These are phyloP conservation scores for Colletotrichum tropicale DNA, from an alignment of 2,329 filamentous ascomycete species.

Conservation along the genomic window DNA sequence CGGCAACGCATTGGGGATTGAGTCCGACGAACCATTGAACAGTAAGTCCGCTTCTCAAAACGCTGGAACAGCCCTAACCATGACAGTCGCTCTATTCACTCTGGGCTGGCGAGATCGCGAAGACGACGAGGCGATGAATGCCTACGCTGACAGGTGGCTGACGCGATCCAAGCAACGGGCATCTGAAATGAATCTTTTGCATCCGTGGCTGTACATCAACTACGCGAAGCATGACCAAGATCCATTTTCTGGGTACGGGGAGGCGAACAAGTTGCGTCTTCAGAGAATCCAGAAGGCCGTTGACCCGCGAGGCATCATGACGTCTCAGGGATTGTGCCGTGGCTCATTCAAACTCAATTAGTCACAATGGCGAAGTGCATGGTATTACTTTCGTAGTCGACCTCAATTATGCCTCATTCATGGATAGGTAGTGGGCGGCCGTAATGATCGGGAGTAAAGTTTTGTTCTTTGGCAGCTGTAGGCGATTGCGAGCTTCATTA, in stretches of 20 bases:
- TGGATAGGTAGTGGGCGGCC: background rate
- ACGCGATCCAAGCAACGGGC: constrained; percentile 10
- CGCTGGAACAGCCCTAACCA: background rate
- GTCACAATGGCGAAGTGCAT: accelerated
- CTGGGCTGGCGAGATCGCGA: background rate
- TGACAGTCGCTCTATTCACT: background rate
- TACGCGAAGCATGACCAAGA: constrained; percentile 43
- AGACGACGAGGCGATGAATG: background rate
- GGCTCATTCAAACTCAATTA: background rate
- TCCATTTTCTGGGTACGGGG: constrained; percentile 41
- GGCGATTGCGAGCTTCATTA: accelerated
- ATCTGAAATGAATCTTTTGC: constrained; percentile 4
- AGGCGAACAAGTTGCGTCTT: constrained; percentile 30
- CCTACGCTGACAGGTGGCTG: background rate
- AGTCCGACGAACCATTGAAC: background rate
- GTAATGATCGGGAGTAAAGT: background rate
- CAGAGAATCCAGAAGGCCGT: background rate
- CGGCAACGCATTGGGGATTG: background rate
- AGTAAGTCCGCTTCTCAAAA: background rate
- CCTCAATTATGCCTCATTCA: background rate
- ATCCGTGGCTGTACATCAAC: constrained; percentile 41
- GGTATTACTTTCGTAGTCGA: accelerated
- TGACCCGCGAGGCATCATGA: background rate
- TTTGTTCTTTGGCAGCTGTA: background rate
- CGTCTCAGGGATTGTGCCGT: background rate